phyloP scores from a whole-genome alignment of 1,284 basidiomycete genomes.

The Blastosporella zonata region DNA sequence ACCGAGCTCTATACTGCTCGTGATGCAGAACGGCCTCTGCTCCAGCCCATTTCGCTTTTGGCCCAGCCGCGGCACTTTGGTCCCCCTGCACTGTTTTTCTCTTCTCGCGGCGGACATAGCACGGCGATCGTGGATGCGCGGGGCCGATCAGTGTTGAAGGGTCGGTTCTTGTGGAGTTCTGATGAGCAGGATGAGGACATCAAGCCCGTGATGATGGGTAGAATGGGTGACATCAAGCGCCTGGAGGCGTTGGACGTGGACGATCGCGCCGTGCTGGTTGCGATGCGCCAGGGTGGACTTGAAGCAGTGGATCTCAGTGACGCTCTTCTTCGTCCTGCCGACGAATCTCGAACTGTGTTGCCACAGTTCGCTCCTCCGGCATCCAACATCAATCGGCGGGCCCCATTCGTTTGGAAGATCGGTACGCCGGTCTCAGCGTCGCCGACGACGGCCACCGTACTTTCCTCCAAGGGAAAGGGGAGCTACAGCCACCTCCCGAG shows the following conservation, averaged over 20 bases:
- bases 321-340: slow-evolving; percentile 71
- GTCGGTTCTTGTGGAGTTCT: slow-evolving; percentile 71
- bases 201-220: slow-evolving; percentile 33
- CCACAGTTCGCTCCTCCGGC: slow-evolving; percentile 63
- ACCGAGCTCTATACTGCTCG: slow-evolving; percentile 18
- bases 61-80: slow-evolving; percentile 79
- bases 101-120: slow-evolving; percentile 79
- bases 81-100: slow-evolving; percentile 83
- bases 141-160: slow-evolving; percentile 77
- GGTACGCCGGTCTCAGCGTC: slow-evolving; percentile 60
- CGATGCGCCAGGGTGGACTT: slow-evolving; percentile 78
- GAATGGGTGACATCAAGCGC: slow-evolving; percentile 76
- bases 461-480: slow-evolving; percentile 39
- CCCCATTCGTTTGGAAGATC: slow-evolving; percentile 76
- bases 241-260: slow-evolving; percentile 74
- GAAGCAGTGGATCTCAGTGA: slow-evolving; percentile 77
- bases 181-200: slow-evolving; percentile 57
- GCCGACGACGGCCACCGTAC: slow-evolving; percentile 35
- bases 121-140: slow-evolving; percentile 82
- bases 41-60: slow-evolving; percentile 77
- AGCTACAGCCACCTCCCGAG: slow-evolving; percentile 32
- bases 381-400: slow-evolving; percentile 61
- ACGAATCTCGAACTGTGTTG: slow-evolving; percentile 64
- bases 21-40: slow-evolving; percentile 53
- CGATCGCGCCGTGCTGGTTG: slow-evolving; percentile 71